Evolutionary conservation across 257 asterid species (phyloP).

Genomic region (Misopates orontium): DNA sequence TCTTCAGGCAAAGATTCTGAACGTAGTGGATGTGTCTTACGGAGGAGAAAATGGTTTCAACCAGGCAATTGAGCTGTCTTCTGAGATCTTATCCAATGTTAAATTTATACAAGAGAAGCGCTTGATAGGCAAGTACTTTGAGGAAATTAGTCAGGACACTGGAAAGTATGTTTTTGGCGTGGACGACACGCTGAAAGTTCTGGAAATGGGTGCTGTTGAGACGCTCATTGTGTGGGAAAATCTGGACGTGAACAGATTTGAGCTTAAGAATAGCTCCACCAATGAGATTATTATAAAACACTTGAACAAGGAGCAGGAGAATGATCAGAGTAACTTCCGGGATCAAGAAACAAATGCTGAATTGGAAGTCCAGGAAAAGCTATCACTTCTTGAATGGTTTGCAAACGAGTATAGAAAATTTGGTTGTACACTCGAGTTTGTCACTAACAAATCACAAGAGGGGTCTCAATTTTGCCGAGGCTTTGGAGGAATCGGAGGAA

Average conservation of each 20-base stretch:
- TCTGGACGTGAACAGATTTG: conserved; percentile 39
- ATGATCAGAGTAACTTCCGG: conserved; percentile 40
- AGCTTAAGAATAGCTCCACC: conserved; percentile 28
- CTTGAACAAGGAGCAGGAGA: conserved; percentile 43
- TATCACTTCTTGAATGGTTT: conserved; percentile 38
- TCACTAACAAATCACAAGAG: conserved; percentile 45
- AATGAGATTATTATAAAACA: conserved; percentile 36
- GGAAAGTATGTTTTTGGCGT: conserved; percentile 46
- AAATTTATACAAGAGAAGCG: conserved; percentile 47
- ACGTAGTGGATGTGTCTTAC: conserved; percentile 44
- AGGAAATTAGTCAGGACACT: conserved; percentile 50
- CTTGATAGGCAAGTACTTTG: conserved; percentile 43
- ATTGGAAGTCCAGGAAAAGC: conserved; percentile 39
- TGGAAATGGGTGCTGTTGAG: conserved; percentile 49
- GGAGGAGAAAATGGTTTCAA: conserved; percentile 49
- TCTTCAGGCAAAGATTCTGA: conserved; percentile 41
- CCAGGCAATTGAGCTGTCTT: conserved; percentile 42
- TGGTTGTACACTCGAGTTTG: conserved; percentile 43
- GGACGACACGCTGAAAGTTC: conserved; percentile 41
- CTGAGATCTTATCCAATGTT: conserved; percentile 45
- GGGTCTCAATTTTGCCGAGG: conserved; percentile 49
- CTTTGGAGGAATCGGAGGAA: conserved; percentile 46
- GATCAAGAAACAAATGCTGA: conserved; percentile 41
- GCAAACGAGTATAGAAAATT: conserved; percentile 35
- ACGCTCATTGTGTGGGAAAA: conserved; percentile 49